A percentile compares a stretch with the other conserved stretches of the same genome.
Evolutionary conservation across 2,329 filamentous ascomycete genomes (phyloP).

Genomic region (Clarireedia homoeocarpa): DNA sequence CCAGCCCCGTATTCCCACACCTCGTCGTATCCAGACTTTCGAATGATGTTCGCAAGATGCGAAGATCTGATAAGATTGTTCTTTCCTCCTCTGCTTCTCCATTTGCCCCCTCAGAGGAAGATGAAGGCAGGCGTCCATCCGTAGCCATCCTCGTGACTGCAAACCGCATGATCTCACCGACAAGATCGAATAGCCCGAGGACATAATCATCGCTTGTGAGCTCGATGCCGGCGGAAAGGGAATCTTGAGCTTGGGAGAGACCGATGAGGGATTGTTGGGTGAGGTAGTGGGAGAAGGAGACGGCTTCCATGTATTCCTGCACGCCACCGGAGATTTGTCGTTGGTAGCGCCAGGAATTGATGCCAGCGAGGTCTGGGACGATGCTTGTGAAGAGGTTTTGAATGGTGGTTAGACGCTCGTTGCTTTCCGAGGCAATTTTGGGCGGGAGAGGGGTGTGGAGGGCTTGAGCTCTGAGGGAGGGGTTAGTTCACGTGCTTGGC

Average conservation of each 20-base stretch:
- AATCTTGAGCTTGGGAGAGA: conserved; percentile 48
- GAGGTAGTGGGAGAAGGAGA: conserved; percentile 85
- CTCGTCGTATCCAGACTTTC: conserved; percentile 58
- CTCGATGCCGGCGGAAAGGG: conserved; percentile 44
- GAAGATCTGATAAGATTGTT: conserved; percentile 72
- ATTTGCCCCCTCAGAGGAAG: conserved; percentile 14
- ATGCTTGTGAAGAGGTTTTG: conserved; percentile 58
- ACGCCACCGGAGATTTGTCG: conserved; percentile 70
- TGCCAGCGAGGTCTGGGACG: conserved; percentile 63
- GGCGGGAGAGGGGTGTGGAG: conserved; percentile 56
- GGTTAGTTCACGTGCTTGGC: not conserved
- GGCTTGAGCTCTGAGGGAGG: conserved; percentile 49
- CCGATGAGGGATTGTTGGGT: conserved; percentile 67
- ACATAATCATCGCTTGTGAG: conserved; percentile 81
- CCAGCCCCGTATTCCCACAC: conserved; percentile 44
- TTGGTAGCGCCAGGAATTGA: conserved; percentile 78
- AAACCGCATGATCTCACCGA: conserved; percentile 95
- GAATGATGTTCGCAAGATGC: conserved; percentile 66
- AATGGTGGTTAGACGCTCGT: conserved; percentile 64
- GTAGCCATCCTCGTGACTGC: conserved; percentile 83
- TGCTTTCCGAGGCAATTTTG: conserved; percentile 62
- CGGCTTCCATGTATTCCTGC: conserved; percentile 90
- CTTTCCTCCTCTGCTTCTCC: conserved; percentile 32
- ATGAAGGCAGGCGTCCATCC: conserved; percentile 35
- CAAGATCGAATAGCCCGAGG: conserved; percentile 86